Evolutionary conservation across 2,329 filamentous ascomycete genomes (phyloP), one percentile per base, ranked within the genome.

Genomic region (Myriosclerotinia duriaeana): DNA sequence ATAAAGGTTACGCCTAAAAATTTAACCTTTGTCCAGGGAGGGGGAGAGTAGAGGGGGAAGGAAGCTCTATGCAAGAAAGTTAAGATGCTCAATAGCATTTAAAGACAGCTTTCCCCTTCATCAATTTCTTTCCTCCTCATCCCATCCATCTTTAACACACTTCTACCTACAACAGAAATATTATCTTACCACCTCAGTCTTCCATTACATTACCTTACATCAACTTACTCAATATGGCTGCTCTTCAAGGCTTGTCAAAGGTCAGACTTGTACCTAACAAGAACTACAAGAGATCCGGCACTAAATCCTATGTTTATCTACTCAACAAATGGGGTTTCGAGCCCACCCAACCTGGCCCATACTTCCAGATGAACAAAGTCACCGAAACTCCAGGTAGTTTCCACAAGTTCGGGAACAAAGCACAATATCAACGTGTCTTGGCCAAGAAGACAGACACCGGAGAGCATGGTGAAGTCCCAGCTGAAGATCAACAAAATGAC

Each of bases 401-500:
- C 60, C 78, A 79, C 66, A 78, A 81, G 15, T 76, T 78, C 61
- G 83, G 84, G 36, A 83, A 84, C n/a, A 81, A 79, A 50, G 77
- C 79, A 26, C 79, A 78, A 54, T 76, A 81, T 66, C 78, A 80
- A 56, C 79, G 80, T 69, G 76, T 80, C n/a, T 78, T 89, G 34
- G 78, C 78, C 75, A 82, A 81, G 75, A 79, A 79, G 76, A 59
- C 46, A 17, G 68, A 67, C 22, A 72, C 65, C 63, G 15, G 77
- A 76, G 69, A 81, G 53, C 72, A 76, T n/a, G 81, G 81, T 2
- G 78, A 84, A 50, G 84, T 89, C 38, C 79, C 81, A 7, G 84
- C 85, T 7, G 82, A 89, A 34, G 89, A 91, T 74, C 81, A 86
- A 64, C 86, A 91, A 77, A 89, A 89, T 71, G 88, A 91, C 69